phyloP scores from a whole-genome alignment of 129 eudicot genomes.

The Lactuca sativa region DNA sequence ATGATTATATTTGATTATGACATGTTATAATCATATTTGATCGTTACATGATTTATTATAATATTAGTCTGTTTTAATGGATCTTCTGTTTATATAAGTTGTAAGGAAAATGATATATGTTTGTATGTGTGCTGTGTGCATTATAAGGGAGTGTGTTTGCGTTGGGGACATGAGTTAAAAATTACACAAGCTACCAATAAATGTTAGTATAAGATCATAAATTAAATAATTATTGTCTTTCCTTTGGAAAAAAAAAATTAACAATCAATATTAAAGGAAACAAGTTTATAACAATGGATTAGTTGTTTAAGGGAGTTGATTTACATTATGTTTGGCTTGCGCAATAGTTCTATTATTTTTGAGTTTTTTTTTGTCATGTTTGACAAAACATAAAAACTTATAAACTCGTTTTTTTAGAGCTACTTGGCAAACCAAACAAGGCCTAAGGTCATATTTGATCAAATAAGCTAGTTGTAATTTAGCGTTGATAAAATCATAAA shows the following conservation, averaged over 20 bases:
- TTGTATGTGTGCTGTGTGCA: neutral
- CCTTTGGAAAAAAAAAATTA: neutral
- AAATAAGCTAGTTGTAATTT: too few relatives aligned
- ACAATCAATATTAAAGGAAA: neutral
- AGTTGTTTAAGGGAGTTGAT: too few relatives aligned
- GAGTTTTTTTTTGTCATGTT: too few relatives aligned
- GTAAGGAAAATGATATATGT: too few relatives aligned
- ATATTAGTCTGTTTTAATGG: neutral
- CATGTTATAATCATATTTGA: neutral
- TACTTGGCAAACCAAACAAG: too few relatives aligned
- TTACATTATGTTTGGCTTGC: too few relatives aligned
- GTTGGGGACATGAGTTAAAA: neutral
- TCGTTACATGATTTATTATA: neutral
- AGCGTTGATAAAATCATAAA: too few relatives aligned
- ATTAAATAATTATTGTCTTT: neutral
- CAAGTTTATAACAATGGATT: too few relatives aligned
- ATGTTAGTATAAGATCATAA: neutral
- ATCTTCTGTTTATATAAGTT: neutral
- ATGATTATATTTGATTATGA: conserved; percentile 6
- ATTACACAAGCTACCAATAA: neutral
- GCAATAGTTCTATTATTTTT: too few relatives aligned
- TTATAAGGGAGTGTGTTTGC: neutral
- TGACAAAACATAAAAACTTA: too few relatives aligned
- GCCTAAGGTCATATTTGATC: too few relatives aligned
- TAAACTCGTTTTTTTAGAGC: too few relatives aligned